These are phyloP conservation scores for Sicyos edulis DNA, from an alignment of 306 rosid genomes.

Conservation along the genomic window DNA sequence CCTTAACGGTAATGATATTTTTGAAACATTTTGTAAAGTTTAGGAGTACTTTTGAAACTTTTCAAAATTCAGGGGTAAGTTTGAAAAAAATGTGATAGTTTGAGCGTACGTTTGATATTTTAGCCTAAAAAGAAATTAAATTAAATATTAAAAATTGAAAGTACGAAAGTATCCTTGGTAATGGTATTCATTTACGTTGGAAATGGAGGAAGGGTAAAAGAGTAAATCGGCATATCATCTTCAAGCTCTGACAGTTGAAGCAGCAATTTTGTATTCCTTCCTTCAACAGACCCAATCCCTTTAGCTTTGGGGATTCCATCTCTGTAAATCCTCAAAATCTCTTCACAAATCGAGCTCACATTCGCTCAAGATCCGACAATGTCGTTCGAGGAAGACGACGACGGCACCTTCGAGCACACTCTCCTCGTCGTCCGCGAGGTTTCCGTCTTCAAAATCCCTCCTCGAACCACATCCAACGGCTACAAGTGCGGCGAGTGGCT, in stretches of 20 bases:
- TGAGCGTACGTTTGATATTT: no score
- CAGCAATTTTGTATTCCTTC: no score
- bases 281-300: no score
- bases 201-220: background rate
- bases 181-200: no score
- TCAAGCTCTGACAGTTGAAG: background rate
- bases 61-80: no score
- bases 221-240: background rate
- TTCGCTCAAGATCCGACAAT: conserved; percentile 36
- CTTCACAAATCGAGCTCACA: background rate
- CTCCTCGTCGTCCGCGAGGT: conserved; percentile 96
- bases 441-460: conserved; percentile 88
- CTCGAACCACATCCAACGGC: conserved; percentile 84
- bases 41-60: no score
- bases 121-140: no score
- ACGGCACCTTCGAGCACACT: conserved; percentile 76
- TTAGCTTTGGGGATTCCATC: background rate
- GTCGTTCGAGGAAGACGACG: conserved; percentile 85
- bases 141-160: no score
- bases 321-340: background rate
- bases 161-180: no score
- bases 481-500: conserved; percentile 99
- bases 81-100: no score
- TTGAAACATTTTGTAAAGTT: no score
- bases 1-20: no score